Conservation (phyloP, 2,329 filamentous ascomycete genomes). For the Teratosphaeria zuluensis region DNA sequence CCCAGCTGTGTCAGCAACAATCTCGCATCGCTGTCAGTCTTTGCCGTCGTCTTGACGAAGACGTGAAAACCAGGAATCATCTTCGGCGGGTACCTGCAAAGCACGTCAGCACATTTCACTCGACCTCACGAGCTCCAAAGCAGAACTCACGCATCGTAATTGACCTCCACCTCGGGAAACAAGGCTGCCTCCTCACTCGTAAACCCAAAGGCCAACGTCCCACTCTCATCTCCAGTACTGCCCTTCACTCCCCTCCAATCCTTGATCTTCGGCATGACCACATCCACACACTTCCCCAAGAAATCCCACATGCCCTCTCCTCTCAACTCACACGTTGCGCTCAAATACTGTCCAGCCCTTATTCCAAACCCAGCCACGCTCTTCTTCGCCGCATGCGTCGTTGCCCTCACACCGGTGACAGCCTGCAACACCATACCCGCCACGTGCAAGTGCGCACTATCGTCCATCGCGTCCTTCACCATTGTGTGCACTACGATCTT, state of each 20-base stretch:
- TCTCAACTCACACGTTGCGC: constrained; percentile 66
- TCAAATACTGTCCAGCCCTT: constrained; percentile 58
- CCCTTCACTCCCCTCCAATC: constrained; percentile 80
- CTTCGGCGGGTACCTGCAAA: constrained; percentile 49
- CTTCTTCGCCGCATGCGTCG: constrained; percentile 58
- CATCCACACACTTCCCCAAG: constrained; percentile 76
- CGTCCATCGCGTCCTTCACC: constrained; percentile 56
- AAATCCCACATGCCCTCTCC: constrained; percentile 84
- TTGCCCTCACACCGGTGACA: constrained; percentile 67
- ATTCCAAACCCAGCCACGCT: constrained; percentile 70
- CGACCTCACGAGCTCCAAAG: neutral
- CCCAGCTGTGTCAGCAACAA: constrained; percentile 64
- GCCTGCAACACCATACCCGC: constrained; percentile 76
- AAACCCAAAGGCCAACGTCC: constrained; percentile 80
- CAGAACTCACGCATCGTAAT: constrained; percentile 74
- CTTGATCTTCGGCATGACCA: constrained; percentile 91
- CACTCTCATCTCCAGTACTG: constrained; percentile 72
- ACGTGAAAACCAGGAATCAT: constrained; percentile 83
- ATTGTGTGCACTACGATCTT: constrained; percentile 73
- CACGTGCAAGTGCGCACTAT: constrained; percentile 68
- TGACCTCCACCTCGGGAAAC: constrained; percentile 91
- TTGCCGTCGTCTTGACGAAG: constrained; percentile 74
- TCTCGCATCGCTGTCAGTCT: constrained; percentile 73
- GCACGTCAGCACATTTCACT: neutral
- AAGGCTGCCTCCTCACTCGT: constrained; percentile 62